A percentile compares a stretch with the other conserved stretches of the same genome.
These are phyloP conservation scores for Gossypium thurberi DNA, from an alignment of 345 rosid species.

Conservation along the genomic window DNA sequence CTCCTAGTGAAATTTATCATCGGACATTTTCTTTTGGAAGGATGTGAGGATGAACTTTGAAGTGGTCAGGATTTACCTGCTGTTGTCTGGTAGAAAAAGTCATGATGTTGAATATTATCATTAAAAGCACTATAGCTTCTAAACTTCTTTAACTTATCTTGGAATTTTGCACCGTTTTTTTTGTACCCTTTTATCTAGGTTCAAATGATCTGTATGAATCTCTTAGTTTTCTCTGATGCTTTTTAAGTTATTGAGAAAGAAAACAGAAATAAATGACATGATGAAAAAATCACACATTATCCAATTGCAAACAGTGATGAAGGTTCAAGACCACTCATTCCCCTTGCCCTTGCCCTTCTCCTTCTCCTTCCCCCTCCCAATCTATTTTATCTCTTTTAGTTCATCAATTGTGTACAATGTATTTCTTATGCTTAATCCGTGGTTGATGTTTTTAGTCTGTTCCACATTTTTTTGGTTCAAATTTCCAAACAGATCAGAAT, in stretches of 20 bases:
- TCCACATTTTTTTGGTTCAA: conserved; percentile 15
- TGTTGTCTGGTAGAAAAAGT: background rate
- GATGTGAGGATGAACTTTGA: background rate
- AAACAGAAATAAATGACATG: background rate
- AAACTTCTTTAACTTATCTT: background rate
- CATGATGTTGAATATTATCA: background rate
- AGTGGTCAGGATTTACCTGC: background rate
- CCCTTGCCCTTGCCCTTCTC: background rate
- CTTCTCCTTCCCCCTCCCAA: background rate
- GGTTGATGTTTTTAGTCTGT: conserved; percentile 3
- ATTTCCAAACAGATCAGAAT: conserved; percentile 33
- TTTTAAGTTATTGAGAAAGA: background rate
- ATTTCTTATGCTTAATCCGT: background rate
- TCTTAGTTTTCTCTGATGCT: background rate
- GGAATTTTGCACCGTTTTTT: background rate
- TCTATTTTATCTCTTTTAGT: background rate
- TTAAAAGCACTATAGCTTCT: background rate
- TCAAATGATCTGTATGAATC: background rate
- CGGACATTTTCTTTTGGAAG: background rate
- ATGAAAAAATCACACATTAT: background rate
- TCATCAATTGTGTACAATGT: background rate
- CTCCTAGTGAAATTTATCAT: background rate
- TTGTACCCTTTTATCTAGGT: background rate
- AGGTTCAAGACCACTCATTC: background rate
- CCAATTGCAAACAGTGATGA: background rate